These are phyloP conservation scores for Rossbeevera mucosa DNA, from an alignment of 768 basidiomycete species.

Conservation along the genomic window DNA sequence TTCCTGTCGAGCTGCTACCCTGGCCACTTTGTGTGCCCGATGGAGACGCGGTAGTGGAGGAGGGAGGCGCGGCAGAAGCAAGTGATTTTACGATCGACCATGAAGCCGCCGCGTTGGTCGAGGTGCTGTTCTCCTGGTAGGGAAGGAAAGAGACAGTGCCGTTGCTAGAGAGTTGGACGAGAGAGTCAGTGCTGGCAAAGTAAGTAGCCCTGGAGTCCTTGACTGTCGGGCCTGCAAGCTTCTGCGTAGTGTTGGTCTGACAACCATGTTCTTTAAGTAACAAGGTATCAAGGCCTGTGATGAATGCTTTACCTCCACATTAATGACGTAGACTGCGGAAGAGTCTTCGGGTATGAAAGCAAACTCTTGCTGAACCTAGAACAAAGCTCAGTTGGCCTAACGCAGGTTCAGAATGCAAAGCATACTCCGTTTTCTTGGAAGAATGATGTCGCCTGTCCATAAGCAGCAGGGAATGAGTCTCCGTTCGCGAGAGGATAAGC, in stretches of 20 bases:
- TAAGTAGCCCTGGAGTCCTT: constrained; percentile 61
- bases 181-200: constrained; percentile 54
- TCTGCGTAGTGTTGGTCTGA: constrained; percentile 61
- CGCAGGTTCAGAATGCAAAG: neutral
- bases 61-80: constrained; percentile 39
- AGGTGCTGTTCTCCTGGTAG: constrained; percentile 43
- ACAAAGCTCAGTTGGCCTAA: neutral
- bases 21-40: constrained; percentile 17
- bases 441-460: constrained; percentile 68
- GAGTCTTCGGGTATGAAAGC: constrained; percentile 76
- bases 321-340: constrained; percentile 66
- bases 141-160: constrained; percentile 60
- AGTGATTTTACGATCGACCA: constrained; percentile 49
- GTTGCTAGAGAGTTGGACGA: constrained; percentile 63
- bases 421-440: constrained; percentile 54
- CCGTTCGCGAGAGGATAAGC: constrained; percentile 46
- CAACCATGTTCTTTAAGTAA: constrained; percentile 5
- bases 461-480: constrained; percentile 56
- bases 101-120: constrained; percentile 40
- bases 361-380: constrained; percentile 65
- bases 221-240: constrained; percentile 52
- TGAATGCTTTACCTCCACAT: constrained; percentile 48
- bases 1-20: constrained; percentile 12
- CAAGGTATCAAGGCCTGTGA: neutral
- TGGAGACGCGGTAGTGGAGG: constrained; percentile 18